phyloP scores from a whole-genome alignment of 495 filamentous ascomycete genomes.

The Penicillium coprophilum region DNA sequence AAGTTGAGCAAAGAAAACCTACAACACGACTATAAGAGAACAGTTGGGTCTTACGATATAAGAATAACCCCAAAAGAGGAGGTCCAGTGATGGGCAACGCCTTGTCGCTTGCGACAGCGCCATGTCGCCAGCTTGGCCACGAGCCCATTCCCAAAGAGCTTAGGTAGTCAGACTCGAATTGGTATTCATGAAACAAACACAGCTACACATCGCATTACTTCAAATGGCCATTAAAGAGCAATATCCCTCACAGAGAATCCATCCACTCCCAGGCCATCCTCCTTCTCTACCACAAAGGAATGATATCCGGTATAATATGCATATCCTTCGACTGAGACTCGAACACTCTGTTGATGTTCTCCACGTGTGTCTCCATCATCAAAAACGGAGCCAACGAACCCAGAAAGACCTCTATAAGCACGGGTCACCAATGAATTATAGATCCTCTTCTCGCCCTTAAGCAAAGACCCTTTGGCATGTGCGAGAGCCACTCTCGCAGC shows the following conservation, averaged over 20 bases:
- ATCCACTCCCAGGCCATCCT: slow-evolving; percentile 16
- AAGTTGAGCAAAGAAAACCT: neutral
- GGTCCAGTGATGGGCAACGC: neutral
- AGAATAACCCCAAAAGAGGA: too few species aligned
- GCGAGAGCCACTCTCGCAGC: slow-evolving; percentile 26
- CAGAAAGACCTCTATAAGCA: slow-evolving; percentile 10
- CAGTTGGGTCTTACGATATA: too few species aligned
- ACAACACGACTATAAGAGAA: neutral
- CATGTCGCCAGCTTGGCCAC: neutral
- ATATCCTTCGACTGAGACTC: slow-evolving; percentile 16
- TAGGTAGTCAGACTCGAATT: neutral
- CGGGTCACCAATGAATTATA: slow-evolving; percentile 27
- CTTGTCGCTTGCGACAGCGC: neutral
- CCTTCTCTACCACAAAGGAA: slow-evolving; percentile 16
- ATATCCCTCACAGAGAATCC: slow-evolving; percentile 17
- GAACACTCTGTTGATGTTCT: slow-evolving; percentile 1
- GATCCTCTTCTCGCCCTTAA: slow-evolving; percentile 16
- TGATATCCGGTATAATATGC: slow-evolving; percentile 21
- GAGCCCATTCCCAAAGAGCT: neutral
- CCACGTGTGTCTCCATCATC: neutral
- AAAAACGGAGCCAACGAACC: slow-evolving; percentile 20
- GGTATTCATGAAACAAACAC: neutral
- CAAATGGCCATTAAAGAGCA: neutral
- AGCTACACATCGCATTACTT: neutral
- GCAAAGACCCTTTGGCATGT: slow-evolving; percentile 18